Percentiles rank a stretch among this genome's conserved stretches.
Evolutionary conservation across 768 basidiomycete species (phyloP).

Genomic region (Boletus speciosus): DNA sequence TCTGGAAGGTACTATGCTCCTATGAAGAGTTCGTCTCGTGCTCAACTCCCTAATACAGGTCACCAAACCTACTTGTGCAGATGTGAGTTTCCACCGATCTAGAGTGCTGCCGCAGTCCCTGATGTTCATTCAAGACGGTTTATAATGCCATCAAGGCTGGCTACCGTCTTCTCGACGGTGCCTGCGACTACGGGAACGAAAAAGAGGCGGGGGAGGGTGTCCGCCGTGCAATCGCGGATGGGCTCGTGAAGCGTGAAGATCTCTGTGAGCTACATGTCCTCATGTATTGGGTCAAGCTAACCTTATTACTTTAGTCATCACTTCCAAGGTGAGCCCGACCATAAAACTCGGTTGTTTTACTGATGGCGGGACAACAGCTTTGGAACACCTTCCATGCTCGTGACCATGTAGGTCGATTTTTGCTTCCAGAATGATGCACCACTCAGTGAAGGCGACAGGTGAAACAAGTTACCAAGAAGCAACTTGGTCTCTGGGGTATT

Average conservation of each 20-base stretch:
- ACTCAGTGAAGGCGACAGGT: slow-evolving; percentile 38
- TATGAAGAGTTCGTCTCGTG: background rate
- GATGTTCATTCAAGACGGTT: slow-evolving; percentile 49
- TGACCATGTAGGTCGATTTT: slow-evolving; percentile 53
- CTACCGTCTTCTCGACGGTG: slow-evolving; percentile 84
- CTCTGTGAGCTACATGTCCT: slow-evolving; percentile 52
- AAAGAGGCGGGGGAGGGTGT: slow-evolving; percentile 80
- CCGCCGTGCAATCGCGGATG: slow-evolving; percentile 71
- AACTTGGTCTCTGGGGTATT: slow-evolving; percentile 78
- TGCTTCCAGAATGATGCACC: background rate
- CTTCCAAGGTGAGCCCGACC: slow-evolving; percentile 58
- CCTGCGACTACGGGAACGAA: slow-evolving; percentile 88
- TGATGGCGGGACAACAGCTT: slow-evolving; percentile 41
- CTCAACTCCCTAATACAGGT: slow-evolving; percentile 37
- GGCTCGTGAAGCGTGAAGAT: slow-evolving; percentile 84
- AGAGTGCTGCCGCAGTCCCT: background rate
- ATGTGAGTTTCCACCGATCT: slow-evolving; percentile 37
- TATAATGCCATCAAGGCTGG: slow-evolving; percentile 84
- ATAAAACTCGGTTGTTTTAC: background rate
- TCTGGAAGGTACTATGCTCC: slow-evolving; percentile 56
- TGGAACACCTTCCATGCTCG: slow-evolving; percentile 90
- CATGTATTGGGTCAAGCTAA: background rate
- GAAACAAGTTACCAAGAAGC: slow-evolving; percentile 51
- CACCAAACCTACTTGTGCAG: slow-evolving; percentile 55
- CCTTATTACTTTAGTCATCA: slow-evolving; percentile 53